Conservation (phyloP, 164 flowering plant genomes). For the Piper betle region DNA sequence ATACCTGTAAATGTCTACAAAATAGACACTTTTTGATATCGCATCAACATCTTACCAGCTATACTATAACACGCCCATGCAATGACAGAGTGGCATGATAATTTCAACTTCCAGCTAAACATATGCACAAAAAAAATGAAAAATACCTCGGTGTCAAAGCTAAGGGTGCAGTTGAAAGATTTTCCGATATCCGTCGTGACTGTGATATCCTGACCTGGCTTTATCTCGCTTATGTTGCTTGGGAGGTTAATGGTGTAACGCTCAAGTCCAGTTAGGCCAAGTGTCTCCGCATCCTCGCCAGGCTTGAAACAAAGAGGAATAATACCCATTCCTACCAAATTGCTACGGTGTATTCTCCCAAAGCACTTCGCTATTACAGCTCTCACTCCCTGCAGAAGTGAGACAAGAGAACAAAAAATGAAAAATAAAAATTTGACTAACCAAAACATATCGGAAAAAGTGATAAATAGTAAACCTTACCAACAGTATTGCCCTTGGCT, state of each 20-base stretch:
- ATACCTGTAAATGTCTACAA: too few species aligned
- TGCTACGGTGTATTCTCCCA: conserved; percentile 37
- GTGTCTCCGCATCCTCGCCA: conserved; percentile 33
- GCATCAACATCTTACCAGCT: too few species aligned
- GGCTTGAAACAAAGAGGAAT: conserved; percentile 36
- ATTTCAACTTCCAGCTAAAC: not conserved
- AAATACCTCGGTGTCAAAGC: conserved; percentile 35
- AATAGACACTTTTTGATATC: too few species aligned
- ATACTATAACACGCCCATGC: too few species aligned
- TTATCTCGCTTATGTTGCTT: conserved; percentile 20
- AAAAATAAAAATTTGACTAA: too few species aligned
- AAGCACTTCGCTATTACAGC: conserved; percentile 37
- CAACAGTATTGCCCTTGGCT: conserved; percentile 70
- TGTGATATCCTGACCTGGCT: conserved; percentile 33
- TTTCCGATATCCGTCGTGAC: conserved; percentile 28
- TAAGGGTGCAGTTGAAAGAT: conserved; percentile 29
- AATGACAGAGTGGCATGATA: not conserved
- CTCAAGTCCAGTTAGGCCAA: conserved; percentile 30
- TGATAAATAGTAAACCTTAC: conserved; percentile 15
- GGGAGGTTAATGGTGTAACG: conserved; percentile 30
- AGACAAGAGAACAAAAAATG: not conserved
- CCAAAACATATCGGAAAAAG: not conserved
- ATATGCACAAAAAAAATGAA: not conserved
- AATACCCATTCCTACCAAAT: conserved; percentile 34
- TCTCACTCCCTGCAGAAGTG: conserved; percentile 32